These are phyloP conservation scores for Geum urbanum DNA, from an alignment of 306 rosid genomes.

Conservation along the genomic window DNA sequence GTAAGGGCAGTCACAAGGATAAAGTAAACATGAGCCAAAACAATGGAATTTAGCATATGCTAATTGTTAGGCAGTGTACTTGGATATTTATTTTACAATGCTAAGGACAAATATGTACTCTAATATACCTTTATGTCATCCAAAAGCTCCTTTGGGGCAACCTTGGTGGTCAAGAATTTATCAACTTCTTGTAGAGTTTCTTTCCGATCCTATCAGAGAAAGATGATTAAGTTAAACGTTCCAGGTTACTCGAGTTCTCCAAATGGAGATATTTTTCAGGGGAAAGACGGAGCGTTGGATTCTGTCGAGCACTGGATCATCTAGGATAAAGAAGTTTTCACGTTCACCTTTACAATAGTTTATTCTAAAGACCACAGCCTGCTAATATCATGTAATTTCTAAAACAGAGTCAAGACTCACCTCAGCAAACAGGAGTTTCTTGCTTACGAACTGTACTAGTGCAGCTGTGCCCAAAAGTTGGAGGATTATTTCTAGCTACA, in stretches of 20 bases:
- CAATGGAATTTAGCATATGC: constrained; percentile 1
- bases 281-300: background rate
- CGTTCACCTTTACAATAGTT: background rate
- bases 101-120: background rate
- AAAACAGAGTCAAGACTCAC: constrained; percentile 33
- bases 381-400: background rate
- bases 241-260: background rate
- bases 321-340: background rate
- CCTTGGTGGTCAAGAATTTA: constrained; percentile 75
- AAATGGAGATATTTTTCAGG: background rate
- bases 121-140: constrained; percentile 71
- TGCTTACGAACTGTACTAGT: constrained; percentile 72
- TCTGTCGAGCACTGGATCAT: background rate
- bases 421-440: constrained; percentile 83
- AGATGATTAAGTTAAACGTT: background rate
- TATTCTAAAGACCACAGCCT: background rate
- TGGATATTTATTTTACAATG: background rate
- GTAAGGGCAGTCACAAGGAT: constrained; percentile 23
- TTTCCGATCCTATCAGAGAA: constrained; percentile 65
- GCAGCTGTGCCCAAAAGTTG: constrained; percentile 87
- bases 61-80: background rate
- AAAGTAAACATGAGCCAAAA: constrained; percentile 8
- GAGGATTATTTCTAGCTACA: constrained; percentile 82
- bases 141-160: constrained; percentile 79
- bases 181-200: constrained; percentile 61